These are phyloP conservation scores for Cladorrhinum sp. DNA, from an alignment of 2,329 filamentous ascomycete genomes.

Conservation along the genomic window DNA sequence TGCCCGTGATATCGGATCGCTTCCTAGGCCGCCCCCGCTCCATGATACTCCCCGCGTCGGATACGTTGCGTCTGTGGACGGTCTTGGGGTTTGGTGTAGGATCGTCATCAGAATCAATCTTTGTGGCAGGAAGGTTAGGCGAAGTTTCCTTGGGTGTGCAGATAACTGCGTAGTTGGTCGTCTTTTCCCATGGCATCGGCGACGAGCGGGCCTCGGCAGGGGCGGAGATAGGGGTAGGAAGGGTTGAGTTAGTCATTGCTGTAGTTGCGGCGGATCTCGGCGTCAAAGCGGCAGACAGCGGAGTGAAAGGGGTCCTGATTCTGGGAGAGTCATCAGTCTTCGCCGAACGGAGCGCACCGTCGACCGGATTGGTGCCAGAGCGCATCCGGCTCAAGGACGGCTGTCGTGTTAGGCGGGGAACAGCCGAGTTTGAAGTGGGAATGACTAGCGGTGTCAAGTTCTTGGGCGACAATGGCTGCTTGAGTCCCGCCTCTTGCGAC, in stretches of 20 bases:
- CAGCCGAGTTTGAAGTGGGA: constrained; percentile 38
- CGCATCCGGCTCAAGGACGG: constrained; percentile 46
- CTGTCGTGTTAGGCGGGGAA: constrained; percentile 36
- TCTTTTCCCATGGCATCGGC: constrained; percentile 44
- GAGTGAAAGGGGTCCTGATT: constrained; percentile 44
- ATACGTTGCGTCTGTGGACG: constrained; percentile 51
- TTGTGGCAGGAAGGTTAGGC: constrained; percentile 29
- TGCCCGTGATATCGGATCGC: constrained; percentile 42
- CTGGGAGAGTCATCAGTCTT: constrained; percentile 47
- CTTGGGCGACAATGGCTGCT: constrained; percentile 49
- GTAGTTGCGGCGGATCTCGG: constrained; percentile 43
- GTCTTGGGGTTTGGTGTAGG: constrained; percentile 24
- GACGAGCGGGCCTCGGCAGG: constrained; percentile 43
- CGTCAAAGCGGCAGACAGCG: constrained; percentile 41
- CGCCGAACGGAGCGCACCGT: constrained; percentile 39
- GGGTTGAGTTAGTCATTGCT: constrained; percentile 37
- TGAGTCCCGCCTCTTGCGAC: constrained; percentile 34
- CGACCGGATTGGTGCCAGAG: constrained; percentile 43
- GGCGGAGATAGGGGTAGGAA: constrained; percentile 51
- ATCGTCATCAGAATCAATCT: constrained; percentile 33
- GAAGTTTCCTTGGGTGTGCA: constrained; percentile 30
- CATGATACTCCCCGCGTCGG: constrained; percentile 58
- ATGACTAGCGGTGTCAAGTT: constrained; percentile 57
- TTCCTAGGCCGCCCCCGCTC: constrained; percentile 61
- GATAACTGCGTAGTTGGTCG: constrained; percentile 27